phyloP scores from a whole-genome alignment of 129 eudicot species.

The sunflower (Helianthus annuus) region HanXRQr2.0-SUNRISE NC_035436.2:44979339-44979838 shows the following conservation, averaged over 20 bases:
- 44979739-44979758: neutral
- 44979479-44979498: too few relatives aligned
- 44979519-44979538: too few relatives aligned
- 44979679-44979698: neutral
- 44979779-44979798: neutral
- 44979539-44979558: too few relatives aligned
- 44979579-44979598: constrained; percentile 77
- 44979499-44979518: too few relatives aligned
- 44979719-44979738: neutral
- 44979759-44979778: neutral
- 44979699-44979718: neutral
- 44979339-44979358: too few relatives aligned
- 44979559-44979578: constrained; percentile 34
- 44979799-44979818: neutral
- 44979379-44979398: too few relatives aligned
- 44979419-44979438: too few relatives aligned
- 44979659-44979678: neutral
- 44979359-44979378: too few relatives aligned
- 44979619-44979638: constrained; percentile 42
- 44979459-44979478: too few relatives aligned
- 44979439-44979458: too few relatives aligned
- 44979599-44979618: constrained; percentile 44
- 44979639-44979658: constrained; percentile 8
- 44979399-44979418: too few relatives aligned
- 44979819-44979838: neutral